Conservation (phyloP, 1,284 basidiomycete species). For the Apiotrichum laibachii region DNA sequence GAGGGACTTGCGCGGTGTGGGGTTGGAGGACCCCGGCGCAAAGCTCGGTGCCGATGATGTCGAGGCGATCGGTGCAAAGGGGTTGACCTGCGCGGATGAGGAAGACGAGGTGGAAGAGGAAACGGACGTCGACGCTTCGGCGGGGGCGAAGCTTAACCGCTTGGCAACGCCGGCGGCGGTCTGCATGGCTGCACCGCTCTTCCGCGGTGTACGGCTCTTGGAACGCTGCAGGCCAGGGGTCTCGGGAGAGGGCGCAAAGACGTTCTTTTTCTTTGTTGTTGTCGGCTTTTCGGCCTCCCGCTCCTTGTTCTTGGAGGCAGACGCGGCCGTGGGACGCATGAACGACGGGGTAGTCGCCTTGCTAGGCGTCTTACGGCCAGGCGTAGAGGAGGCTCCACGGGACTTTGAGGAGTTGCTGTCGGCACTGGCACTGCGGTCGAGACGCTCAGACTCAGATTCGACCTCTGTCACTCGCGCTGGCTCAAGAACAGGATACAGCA, state of each 20-base stretch:
- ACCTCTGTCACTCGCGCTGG: neutral
- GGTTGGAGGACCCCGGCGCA: no score
- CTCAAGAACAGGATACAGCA: constrained; percentile 2
- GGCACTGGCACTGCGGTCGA: neutral
- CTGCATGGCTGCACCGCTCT: constrained; percentile 25
- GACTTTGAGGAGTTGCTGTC: neutral
- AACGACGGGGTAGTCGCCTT: constrained; percentile 35
- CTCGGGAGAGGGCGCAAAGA: constrained; percentile 41
- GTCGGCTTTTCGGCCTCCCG: neutral
- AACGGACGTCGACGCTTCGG: neutral
- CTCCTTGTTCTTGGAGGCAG: constrained; percentile 27
- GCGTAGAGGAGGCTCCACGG: neutral
- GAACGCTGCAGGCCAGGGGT: constrained; percentile 19
- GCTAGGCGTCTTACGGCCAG: neutral
- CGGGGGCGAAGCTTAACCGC: constrained; percentile 12
- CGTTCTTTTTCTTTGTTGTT: constrained; percentile 35
- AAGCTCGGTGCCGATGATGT: no score
- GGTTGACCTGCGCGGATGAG: neutral
- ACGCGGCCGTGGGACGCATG: constrained; percentile 42
- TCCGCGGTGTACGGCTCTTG: constrained; percentile 31
- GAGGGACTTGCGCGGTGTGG: constrained; percentile 20
- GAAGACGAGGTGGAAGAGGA: neutral
- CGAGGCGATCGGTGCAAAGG: no score
- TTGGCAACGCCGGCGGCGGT: constrained; percentile 19
- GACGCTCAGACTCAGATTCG: neutral